A percentile compares a stretch with the other conserved stretches of the same genome.
These are phyloP conservation scores for Cladosporium velox DNA, from an alignment of 2,329 filamentous ascomycete genomes.

Conservation along the genomic window DNA sequence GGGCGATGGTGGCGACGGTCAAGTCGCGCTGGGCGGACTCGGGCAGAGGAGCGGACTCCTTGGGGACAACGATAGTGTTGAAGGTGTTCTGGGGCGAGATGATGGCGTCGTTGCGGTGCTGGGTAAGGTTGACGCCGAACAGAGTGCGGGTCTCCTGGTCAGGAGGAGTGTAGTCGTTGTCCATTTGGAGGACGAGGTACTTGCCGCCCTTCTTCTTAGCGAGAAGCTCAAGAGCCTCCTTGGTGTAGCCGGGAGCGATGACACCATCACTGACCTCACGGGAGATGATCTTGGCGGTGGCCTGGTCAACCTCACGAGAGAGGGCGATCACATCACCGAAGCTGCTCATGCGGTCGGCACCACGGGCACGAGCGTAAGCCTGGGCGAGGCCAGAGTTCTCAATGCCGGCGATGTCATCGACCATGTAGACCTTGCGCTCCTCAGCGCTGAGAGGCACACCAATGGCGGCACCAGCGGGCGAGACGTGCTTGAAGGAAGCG, in stretches of 20 bases:
- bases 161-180: slow-evolving; percentile 78
- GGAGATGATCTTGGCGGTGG: slow-evolving; percentile 95
- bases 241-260: slow-evolving; percentile 83
- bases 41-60: slow-evolving; percentile 70
- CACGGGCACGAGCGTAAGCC: slow-evolving; percentile 92
- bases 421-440: slow-evolving; percentile 98
- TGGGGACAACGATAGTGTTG: slow-evolving; percentile 80
- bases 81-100: slow-evolving; percentile 83
- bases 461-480: slow-evolving; percentile 92
- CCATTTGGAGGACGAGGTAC: slow-evolving; percentile 94
- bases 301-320: slow-evolving; percentile 84
- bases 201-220: slow-evolving; percentile 98
- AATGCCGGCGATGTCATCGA: slow-evolving; percentile 89
- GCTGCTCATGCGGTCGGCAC: slow-evolving; percentile 97
- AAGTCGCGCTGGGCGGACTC: slow-evolving; percentile 85
- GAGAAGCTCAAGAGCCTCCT: slow-evolving; percentile 84
- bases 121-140: slow-evolving; percentile 83
- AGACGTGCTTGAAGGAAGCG: slow-evolving; percentile 98
- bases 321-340: slow-evolving; percentile 96
- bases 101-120: slow-evolving; percentile 88
- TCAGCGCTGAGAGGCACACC: slow-evolving; percentile 81
- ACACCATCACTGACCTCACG: slow-evolving; percentile 97
- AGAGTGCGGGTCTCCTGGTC: slow-evolving; percentile 78
- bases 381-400: slow-evolving; percentile 85
- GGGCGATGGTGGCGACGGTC: slow-evolving; percentile 90